These are phyloP conservation scores for Candida gigantensis DNA, from an alignment of 1,139 yeast genomes.

Conservation along the genomic window DNA sequence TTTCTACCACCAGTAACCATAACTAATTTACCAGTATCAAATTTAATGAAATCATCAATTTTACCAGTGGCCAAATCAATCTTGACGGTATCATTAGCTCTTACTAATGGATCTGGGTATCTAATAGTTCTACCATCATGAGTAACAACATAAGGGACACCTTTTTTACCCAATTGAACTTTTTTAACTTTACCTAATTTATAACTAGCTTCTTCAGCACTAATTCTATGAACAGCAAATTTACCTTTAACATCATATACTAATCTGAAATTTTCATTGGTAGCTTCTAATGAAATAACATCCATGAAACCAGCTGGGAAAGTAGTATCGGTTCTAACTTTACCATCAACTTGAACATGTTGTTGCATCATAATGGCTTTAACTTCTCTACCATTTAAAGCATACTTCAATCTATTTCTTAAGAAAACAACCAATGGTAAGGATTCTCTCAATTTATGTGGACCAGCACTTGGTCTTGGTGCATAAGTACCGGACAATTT, in stretches of 20 bases:
- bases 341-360: slow-evolving; percentile 98
- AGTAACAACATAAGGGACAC: slow-evolving; percentile 96
- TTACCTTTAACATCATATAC: slow-evolving; percentile 98
- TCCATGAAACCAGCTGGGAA: slow-evolving; percentile 99
- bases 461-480: slow-evolving; percentile 99
- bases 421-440: slow-evolving; percentile 96
- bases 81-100: slow-evolving; percentile 96
- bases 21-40: slow-evolving; percentile 93
- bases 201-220: slow-evolving; percentile 97
- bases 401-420: slow-evolving; percentile 99
- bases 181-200: slow-evolving; percentile 97
- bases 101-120: slow-evolving; percentile 97
- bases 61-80: slow-evolving; percentile 95
- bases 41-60: slow-evolving; percentile 87
- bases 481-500: slow-evolving; percentile 99
- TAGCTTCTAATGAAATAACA: slow-evolving; percentile 93
- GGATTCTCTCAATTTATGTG: slow-evolving; percentile 99
- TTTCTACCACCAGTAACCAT: slow-evolving; percentile 99
- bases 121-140: slow-evolving; percentile 99
- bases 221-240: slow-evolving; percentile 98
- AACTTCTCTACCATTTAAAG: slow-evolving; percentile 99
- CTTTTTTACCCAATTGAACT: slow-evolving; percentile 97
- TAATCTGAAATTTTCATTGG: slow-evolving; percentile 99
- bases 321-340: slow-evolving; percentile 98
- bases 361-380: slow-evolving; percentile 99